phyloP scores from a whole-genome alignment of 2,329 filamentous ascomycete genomes.

The Fusarium sp. region DNA sequence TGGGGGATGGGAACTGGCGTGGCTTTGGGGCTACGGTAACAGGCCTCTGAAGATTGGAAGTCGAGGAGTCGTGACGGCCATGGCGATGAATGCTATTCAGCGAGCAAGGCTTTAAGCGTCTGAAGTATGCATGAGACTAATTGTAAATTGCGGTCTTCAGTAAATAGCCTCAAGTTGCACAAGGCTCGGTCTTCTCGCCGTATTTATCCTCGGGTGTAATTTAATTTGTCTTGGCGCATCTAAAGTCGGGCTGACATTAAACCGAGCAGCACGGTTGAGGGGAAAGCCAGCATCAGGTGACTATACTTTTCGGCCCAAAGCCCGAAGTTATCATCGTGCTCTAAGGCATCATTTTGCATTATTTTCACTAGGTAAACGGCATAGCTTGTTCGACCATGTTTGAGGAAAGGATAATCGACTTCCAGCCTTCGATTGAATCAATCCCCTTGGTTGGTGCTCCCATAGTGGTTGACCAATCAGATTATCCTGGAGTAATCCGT shows the following conservation, averaged over 20 bases:
- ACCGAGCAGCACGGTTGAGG: constrained; percentile 15
- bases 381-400: constrained; percentile 9
- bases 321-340: constrained; percentile 1
- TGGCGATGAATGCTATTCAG: constrained; percentile 17
- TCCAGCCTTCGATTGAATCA: constrained; percentile 1
- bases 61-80: constrained; percentile 10
- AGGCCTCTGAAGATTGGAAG: constrained; percentile 8
- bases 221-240: background rate
- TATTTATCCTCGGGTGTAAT: background rate
- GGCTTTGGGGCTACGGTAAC: background rate
- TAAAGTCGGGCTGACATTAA: background rate
- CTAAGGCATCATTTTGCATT: background rate
- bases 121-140: too few species aligned
- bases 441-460: constrained; percentile 13
- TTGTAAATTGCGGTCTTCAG: too few species aligned
- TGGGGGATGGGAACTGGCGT: constrained; percentile 7
- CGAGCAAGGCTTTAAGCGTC: background rate
- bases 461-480: constrained; percentile 26
- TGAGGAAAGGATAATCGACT: constrained; percentile 23
- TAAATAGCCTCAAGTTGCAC: background rate
- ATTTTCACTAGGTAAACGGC: too few species aligned
- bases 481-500: constrained; percentile 21
- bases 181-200: constrained; percentile 1
- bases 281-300: constrained; percentile 8
- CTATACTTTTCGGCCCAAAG: background rate